Base-by-base conservation (phyloP, 2,329 filamentous ascomycete species). In the Lachnellula hyalina region DNA sequence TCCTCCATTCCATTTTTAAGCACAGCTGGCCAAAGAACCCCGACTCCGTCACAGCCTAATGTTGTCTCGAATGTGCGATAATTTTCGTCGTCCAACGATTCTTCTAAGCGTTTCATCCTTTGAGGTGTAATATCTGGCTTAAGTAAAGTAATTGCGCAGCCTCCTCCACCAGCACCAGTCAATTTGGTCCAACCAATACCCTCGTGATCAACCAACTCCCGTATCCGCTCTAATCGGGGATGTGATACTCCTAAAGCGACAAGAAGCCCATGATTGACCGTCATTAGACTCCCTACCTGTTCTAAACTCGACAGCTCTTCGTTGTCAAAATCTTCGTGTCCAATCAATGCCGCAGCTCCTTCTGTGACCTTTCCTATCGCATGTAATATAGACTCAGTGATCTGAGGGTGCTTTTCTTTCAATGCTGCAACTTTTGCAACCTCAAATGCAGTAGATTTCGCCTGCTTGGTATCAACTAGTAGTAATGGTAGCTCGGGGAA, bases 121-220 rank as follows among this genome's bases (percentile, higher is more conserved):
- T 81, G 75, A 15, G 69, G 65, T 6, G 81, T 68, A 1, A 81
- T 76, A 32, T 82, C 82, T 0, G 89, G 88, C 61, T 86, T 87
- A 48, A 99, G 77, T 4, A 99, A 76, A 0, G 93, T 95, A 63
- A 99, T 97, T 3, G 92, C 93, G 72, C 95, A 97, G 2, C 94
- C 94, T 54, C 94, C 95, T 12, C 94, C 95, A 21, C 94, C 94
- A 1, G 94, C 94, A 35, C 94, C 94, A 0, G 94, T 99, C 54
- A 99, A 80, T 71, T 99, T 99, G 12, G 94, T 96, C 92, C 92
- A 99, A 32, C 94, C 94, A 53, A 96, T 88, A 41, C 87, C 88
- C 54, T 90, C 83, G 64, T 94, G 85, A 63, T 99, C 93, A 48
- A 96, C 87, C 25, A 99, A 77, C 73, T 96, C 93, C 59, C 94